Evolutionary conservation across 225 moss, liverwort and hornwort genomes (phyloP).

Genomic region (Neckera pumila): DNA sequence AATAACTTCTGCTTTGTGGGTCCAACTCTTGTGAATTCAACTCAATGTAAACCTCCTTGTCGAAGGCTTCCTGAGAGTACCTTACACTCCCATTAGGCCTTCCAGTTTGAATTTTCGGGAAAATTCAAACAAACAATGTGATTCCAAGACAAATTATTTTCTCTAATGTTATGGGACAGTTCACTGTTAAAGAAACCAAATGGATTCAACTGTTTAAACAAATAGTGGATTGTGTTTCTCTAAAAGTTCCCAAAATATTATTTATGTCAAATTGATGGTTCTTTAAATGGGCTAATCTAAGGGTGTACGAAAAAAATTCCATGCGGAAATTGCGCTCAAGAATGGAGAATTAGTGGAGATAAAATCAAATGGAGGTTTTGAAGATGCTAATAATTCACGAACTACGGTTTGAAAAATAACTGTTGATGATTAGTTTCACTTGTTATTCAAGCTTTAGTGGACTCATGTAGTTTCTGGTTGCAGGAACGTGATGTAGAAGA

Average conservation of each 20-base stretch:
- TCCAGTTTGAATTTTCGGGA: neutral
- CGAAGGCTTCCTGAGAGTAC: neutral
- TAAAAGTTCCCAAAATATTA: neutral
- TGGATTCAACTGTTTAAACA: neutral
- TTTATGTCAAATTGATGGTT: neutral
- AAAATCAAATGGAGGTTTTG: neutral
- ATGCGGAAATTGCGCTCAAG: neutral
- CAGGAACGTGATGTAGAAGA: slow-evolving; percentile 75
- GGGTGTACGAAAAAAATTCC: neutral
- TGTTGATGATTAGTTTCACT: neutral
- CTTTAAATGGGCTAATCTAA: neutral
- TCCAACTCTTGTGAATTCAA: neutral
- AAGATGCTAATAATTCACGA: neutral
- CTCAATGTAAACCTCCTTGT: neutral
- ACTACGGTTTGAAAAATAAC: neutral
- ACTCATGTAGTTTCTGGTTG: neutral
- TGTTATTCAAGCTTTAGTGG: neutral
- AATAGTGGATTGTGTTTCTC: neutral
- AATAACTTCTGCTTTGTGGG: neutral
- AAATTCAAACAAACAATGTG: neutral
- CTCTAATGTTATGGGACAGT: neutral
- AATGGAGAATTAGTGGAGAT: neutral
- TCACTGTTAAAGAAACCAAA: neutral
- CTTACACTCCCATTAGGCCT: neutral
- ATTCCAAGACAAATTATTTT: neutral